Base-by-base conservation (phyloP, 306 rosid genomes). In the Lablab purpureus region DNA sequence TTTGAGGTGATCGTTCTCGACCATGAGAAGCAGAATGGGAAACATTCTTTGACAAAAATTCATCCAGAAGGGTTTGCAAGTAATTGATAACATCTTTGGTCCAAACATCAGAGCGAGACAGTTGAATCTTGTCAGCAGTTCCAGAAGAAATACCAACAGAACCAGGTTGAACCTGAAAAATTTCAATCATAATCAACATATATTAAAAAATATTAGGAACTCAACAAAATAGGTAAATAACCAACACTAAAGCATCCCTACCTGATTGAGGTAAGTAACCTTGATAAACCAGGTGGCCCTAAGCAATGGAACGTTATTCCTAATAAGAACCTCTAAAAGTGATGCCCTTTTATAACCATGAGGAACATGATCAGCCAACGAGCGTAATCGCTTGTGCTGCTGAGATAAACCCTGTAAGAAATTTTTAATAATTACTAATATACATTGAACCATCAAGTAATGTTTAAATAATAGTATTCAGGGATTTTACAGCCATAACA, bases 241-340 rank as follows among this genome's bases (percentile, higher is more conserved):
- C 34, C 36, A 59, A 23, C 18, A 74, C 11, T 27, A 37, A 5
- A 13, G 82, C 45, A 78, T 46, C 30, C 76, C 45, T 86, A 94
- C 98, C 98, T 85, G 91, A 89, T 94, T 94, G 67, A 92, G 97
- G 86, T 90, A 94, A 67, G 90, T 84, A 52, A 94, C 91, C 89
- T 92, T 94, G 67, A 92, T 84, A 88, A 90, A 88, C 98, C 98
- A 94, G 74, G 97, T 92, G 64, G 98, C 98, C 85, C 93, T 89
- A 47, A 88, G 84, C 87, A 94, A 87, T 37, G 98, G 97, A 83
- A 94, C 98, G 85, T 94, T 94, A 77, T 92, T 94, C 91, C 86
- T 92, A 47, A 87, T 84, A 58, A 94, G 96, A 90, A 92, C 90
- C 74, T 92, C 98, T 83, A 92, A 86, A 47, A 94, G 88, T 68